Conservation (phyloP, 2,329 filamentous ascomycete species). For the Xylaria sp. region DNA sequence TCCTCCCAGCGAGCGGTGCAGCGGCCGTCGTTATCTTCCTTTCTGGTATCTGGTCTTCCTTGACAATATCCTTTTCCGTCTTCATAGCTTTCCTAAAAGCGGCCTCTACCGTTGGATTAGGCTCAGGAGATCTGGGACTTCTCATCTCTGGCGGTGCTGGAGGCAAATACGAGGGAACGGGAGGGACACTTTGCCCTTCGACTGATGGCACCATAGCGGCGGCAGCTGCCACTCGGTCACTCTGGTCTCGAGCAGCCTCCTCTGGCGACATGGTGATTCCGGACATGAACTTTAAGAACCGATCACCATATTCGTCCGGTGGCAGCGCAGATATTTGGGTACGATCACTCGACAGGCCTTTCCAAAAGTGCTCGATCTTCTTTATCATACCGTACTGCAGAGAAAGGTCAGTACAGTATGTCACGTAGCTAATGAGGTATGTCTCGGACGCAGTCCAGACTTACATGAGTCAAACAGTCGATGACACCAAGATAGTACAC, state of each 20-base stretch:
- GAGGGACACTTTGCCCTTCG: constrained; percentile 26
- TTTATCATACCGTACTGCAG: constrained; percentile 88
- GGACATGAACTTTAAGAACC: constrained; percentile 91
- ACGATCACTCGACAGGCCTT: constrained; percentile 83
- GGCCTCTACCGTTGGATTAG: constrained; percentile 40
- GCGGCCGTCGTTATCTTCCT: constrained; percentile 40
- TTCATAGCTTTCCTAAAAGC: constrained; percentile 38
- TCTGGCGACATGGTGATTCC: constrained; percentile 90
- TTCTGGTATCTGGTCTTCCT: constrained; percentile 41
- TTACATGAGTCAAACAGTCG: constrained; percentile 94
- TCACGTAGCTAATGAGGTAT: background rate
- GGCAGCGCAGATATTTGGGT: constrained; percentile 91
- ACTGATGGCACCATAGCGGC: constrained; percentile 42
- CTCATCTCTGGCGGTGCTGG: constrained; percentile 42
- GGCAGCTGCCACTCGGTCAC: constrained; percentile 61
- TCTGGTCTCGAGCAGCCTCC: constrained; percentile 73
- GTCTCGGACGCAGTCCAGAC: constrained; percentile 44
- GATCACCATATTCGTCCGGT: constrained; percentile 87
- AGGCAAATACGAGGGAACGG: constrained; percentile 40
- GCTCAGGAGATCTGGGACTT: constrained; percentile 39
- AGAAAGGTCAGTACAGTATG: constrained; percentile 33
- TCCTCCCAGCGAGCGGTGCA: constrained; percentile 33
- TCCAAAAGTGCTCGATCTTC: constrained; percentile 95
- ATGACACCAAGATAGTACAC: constrained; percentile 99
- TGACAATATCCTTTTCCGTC: constrained; percentile 40